Evolutionary conservation across 306 rosid genomes (phyloP), one percentile per base, ranked within the genome.

Genomic region (Pueraria montana): DNA sequence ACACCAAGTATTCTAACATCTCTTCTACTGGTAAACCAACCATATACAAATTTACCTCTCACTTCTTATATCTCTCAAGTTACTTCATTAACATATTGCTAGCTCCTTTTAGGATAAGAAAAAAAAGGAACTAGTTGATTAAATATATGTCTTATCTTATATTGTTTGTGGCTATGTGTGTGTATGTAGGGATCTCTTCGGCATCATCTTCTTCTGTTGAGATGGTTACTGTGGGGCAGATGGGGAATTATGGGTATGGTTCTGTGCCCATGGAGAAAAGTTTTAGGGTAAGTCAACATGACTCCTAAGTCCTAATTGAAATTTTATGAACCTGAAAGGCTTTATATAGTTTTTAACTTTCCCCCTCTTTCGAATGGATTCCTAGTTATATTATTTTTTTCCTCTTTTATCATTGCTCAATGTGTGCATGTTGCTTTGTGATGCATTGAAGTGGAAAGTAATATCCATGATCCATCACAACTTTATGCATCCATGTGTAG

Each of bases 201-300:
- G 79, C 93, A 71, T 81, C 91, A 72, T 72, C 94, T 21, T 83
- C 97, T 80, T 84, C 93, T 26, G 84, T 90, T 50, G 91, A 88
- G 49, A 80, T 90, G 91, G 82, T 83, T 58, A 49, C 89, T 43
- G 72, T 89, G 27, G 94, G 93, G 9, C 96, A 90, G 80, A 87
- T 89, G 84, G 98, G 92, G 30, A 90, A 75, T 82, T 91, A 83
- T 83, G 98, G 93, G 6, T 92, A 89, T 83, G 98, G 94, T 78
- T 84, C 91, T 68, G 84, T 88, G 64, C 88, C 94, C 8, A 87
- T 91, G 90, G 98, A 93, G 50, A 93, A 91, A 85, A 86, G 92
- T 79, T 93, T 95, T 88, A 95, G 96, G 89, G 99, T 92, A 87
- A 90, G 97, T 67, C 38, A 46, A 45, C 4, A 50, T 59, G 52